Evolutionary conservation across 257 asterid genomes (phyloP), one percentile per base, ranked within the genome.

Genomic region (Solanum dulcamara): DNA sequence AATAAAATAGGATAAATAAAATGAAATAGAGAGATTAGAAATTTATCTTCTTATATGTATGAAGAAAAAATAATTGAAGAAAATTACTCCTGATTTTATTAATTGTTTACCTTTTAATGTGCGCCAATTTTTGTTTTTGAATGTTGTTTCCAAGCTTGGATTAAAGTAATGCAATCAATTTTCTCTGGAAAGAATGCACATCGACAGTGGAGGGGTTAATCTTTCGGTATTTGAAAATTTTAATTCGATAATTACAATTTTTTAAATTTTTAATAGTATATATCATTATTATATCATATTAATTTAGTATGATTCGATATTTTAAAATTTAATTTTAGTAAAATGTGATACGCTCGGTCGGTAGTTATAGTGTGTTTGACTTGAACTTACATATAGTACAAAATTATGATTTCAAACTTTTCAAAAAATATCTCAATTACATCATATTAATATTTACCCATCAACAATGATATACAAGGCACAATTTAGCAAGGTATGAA

Each of bases 401-500:
- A 24, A 6, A 2, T 28, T 26, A 6, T 13, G 20, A 28, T 13
- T 62, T 62, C 0, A 0, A 0, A 26, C 14, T 13, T 62, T 62
- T 62, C 0, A 0, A 10, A 62, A 26, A 62, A 28, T 8, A 20
- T 62, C 71, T 59, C 17, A n/a, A n/a, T 59, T 33, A 13, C 20
- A 62, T 12, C 37, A 62, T 28, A 13, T 26, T 26, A 62, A 28
- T 10, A 28, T 26, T 59, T 26, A 62, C 4, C 37, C 6, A 62
- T n/a, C 20, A 62, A 28, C 37, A 28, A 0, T 0, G 1, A 62
- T 13, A 62, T 62, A 28, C 10, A 12, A 20, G 1, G 2, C 1
- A 1, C 2, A 26, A 8, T 0, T 8, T 10, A 62, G 5, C 2
- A 28, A 6, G 10, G 20, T 62, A 1, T 12, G 9, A 24, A 26